A percentile compares a stretch with the other conserved stretches of the same genome.
Evolutionary conservation across 257 asterid genomes (phyloP).

Genomic region (Striga asiatica): DNA sequence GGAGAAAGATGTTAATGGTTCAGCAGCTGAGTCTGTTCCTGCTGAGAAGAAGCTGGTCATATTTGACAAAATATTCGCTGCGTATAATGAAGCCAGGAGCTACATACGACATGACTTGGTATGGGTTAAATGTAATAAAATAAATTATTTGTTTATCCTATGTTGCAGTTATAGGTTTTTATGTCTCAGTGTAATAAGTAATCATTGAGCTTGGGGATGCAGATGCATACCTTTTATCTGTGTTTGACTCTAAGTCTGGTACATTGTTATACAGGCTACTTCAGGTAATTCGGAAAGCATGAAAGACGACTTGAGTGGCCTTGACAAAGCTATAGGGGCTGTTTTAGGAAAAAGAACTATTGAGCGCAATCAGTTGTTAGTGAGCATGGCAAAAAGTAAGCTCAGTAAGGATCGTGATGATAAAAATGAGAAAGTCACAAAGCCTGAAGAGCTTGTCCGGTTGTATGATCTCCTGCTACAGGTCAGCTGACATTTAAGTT

Average conservation of each 20-base stretch:
- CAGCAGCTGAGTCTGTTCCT: slow-evolving; percentile 65
- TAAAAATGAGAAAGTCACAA: slow-evolving; percentile 73
- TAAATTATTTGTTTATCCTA: not conserved
- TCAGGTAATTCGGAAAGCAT: slow-evolving; percentile 82
- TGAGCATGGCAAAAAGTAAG: slow-evolving; percentile 71
- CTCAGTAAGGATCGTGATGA: slow-evolving; percentile 70
- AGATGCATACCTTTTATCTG: not conserved
- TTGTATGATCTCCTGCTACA: slow-evolving; percentile 77
- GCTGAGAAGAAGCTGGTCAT: slow-evolving; percentile 66
- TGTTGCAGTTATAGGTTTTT: no score
- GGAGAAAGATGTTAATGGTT: slow-evolving; percentile 78
- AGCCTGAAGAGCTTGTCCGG: slow-evolving; percentile 97
- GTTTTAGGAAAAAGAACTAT: slow-evolving; percentile 80
- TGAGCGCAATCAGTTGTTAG: slow-evolving; percentile 87
- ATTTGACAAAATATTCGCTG: slow-evolving; percentile 86
- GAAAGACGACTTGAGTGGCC: slow-evolving; percentile 94
- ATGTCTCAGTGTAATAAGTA: not conserved
- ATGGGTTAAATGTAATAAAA: slow-evolving; percentile 14
- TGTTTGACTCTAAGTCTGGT: slow-evolving; percentile 14
- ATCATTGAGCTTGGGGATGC: not conserved
- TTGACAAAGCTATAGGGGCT: slow-evolving; percentile 93
- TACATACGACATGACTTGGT: slow-evolving; percentile 86
- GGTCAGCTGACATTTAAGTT: slow-evolving; percentile 29
- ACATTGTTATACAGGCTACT: slow-evolving; percentile 38
- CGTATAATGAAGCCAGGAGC: slow-evolving; percentile 86